Evolutionary conservation across 371 early-diverging fungal genomes (phyloP).

Genomic region (Coemansia sp.): DNA sequence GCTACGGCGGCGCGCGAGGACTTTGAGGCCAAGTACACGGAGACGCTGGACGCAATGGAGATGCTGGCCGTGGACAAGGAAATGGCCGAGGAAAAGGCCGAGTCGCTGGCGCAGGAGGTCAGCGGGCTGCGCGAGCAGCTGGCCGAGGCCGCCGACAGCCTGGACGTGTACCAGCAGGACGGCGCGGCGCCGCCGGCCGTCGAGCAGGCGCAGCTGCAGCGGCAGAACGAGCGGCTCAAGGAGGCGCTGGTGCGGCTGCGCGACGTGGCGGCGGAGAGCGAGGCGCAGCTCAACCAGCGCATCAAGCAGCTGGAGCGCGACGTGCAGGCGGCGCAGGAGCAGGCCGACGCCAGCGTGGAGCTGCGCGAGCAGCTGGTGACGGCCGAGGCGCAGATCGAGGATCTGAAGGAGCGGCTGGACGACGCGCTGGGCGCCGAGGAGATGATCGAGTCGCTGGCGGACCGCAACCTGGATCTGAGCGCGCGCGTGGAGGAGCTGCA

Average conservation of each 20-base stretch:
- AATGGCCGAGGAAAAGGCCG: constrained; percentile 86
- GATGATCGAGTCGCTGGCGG: constrained; percentile 74
- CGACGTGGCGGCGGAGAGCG: constrained; percentile 74
- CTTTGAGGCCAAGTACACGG: constrained; percentile 66
- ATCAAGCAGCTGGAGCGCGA: constrained; percentile 73
- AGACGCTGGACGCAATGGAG: constrained; percentile 77
- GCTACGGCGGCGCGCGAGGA: constrained; percentile 62
- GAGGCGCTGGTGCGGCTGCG: constrained; percentile 83
- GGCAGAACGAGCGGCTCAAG: constrained; percentile 84
- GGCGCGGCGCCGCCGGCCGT: constrained; percentile 51
- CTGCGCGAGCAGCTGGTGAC: constrained; percentile 58
- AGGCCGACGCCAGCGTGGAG: constrained; percentile 60
- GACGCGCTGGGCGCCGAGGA: constrained; percentile 80
- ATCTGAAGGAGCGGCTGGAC: constrained; percentile 79
- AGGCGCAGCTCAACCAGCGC: constrained; percentile 65
- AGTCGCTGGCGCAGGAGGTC: constrained; percentile 72
- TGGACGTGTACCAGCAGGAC: not conserved
- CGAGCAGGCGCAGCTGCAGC: constrained; percentile 69
- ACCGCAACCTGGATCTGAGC: constrained; percentile 72
- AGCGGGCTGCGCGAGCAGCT: constrained; percentile 72
- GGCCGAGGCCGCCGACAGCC: constrained; percentile 72
- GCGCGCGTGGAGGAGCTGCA: constrained; percentile 78
- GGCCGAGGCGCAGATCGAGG: constrained; percentile 73
- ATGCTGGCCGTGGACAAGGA: constrained; percentile 88
- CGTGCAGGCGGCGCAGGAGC: constrained; percentile 59